Base-by-base conservation (phyloP, 2,329 filamentous ascomycete genomes). In the Diaporthe amygdali region DNA sequence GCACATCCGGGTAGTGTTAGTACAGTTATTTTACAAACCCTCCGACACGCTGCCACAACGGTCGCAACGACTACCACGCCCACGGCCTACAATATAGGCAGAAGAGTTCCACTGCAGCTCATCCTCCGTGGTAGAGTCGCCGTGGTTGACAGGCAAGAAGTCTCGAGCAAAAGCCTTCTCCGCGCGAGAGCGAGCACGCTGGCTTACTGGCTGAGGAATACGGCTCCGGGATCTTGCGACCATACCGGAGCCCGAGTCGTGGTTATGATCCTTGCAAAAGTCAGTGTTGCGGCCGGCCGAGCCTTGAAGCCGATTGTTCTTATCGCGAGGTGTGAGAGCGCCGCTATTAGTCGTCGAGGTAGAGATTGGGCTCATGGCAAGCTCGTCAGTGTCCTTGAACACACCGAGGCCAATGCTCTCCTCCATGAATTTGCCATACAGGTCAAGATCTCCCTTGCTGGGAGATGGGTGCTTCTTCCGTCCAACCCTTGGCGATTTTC, bases 381-480 rank as follows among this genome's bases (percentile, higher is more conserved):
- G 76, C 69, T 84, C 81, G 64, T 83, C 78, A 39, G 52, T 17
- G 74, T 59, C 32, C 39, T 37, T 67, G 17, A 72, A 70, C 2
- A 68, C 47, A 17, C 70, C 72, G 2, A 70, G 63, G 20, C 63
- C 66, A 12, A 70, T 41, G 14, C 51, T 72, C 30, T 68, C 51
- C 47, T 75, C 72, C 51, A 74, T 73, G 25, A 61, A 71, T 27
- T 70, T 66, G 15, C 71, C 44, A 30, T 85, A 75, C n/a, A 80
- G 75, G 61, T 84, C 79, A 27, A 85, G 75, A 12, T 79, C 80
- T 37, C 78, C 76, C 70, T 84, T 84, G 76, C 81, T 84, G 2
- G 84, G 84, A 2, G 84, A 85, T 7, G 84, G 84, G 47, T 85
- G 83, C 69, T 85, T 85, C 77, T 85, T 85, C 20, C 54, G 46